Conservation (phyloP, 768 basidiomycete genomes). For the Asterophora parasitica region DNA sequence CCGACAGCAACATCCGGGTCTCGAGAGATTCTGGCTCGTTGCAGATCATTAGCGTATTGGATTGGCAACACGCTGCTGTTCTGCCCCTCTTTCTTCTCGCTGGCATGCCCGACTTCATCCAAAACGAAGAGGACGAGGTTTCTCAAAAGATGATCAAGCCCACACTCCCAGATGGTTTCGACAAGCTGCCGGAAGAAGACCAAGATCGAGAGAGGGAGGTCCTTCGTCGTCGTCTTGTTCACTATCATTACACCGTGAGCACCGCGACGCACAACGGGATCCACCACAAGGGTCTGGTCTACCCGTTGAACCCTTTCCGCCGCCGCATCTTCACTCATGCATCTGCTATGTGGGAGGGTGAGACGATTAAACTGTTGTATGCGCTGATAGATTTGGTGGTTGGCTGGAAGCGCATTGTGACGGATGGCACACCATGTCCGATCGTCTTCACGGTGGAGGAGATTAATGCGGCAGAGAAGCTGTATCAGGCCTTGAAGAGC, state of each 20-base stretch:
- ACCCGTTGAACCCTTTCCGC: constrained; percentile 18
- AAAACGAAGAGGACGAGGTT: constrained; percentile 23
- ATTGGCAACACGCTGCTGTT: constrained; percentile 29
- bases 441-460: constrained; percentile 26
- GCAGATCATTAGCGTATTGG: constrained; percentile 20
- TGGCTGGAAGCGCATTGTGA: constrained; percentile 22
- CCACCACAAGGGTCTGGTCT: constrained; percentile 20
- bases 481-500: constrained; percentile 17
- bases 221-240: constrained; percentile 25
- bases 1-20: constrained; percentile 22
- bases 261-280: constrained; percentile 25
- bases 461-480: constrained; percentile 19
- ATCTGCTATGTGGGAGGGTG: constrained; percentile 27
- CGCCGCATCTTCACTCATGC: constrained; percentile 26
- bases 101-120: constrained; percentile 22
- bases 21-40: constrained; percentile 14
- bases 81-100: constrained; percentile 27
- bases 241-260: constrained; percentile 24
- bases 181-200: constrained; percentile 20
- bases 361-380: constrained; percentile 26
- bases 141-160: constrained; percentile 20
- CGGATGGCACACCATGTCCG: constrained; percentile 25
- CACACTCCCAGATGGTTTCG: constrained; percentile 20
- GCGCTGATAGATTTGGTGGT: constrained; percentile 23
- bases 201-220: constrained; percentile 19